A percentile compares a stretch with the other conserved stretches of the same genome.
Evolutionary conservation across 352 stramenopile genomes (phyloP).

Genomic region (Pythium volutum): DNA sequence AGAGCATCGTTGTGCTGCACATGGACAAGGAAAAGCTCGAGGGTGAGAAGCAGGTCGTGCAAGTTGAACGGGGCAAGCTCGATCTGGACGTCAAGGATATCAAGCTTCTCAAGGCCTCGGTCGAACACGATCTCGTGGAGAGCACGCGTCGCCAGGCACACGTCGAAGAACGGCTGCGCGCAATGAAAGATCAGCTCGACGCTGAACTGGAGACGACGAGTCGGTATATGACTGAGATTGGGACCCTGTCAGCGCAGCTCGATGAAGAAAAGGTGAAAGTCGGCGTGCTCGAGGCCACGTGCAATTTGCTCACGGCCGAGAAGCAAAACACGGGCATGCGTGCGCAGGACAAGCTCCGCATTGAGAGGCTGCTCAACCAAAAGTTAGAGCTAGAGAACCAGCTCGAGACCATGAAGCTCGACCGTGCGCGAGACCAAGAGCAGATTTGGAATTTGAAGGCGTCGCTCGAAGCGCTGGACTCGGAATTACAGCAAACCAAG

Average conservation of each 20-base stretch:
- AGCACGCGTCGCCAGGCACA: constrained; percentile 47
- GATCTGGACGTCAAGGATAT: constrained; percentile 32
- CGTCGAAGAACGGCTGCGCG: constrained; percentile 42
- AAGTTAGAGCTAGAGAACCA: constrained; percentile 72
- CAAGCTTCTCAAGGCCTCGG: constrained; percentile 34
- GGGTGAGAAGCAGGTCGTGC: constrained; percentile 36
- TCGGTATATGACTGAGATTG: constrained; percentile 40
- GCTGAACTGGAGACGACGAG: constrained; percentile 46
- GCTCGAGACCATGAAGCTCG: constrained; percentile 52
- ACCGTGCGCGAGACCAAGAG: constrained; percentile 63
- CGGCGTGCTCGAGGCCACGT: constrained; percentile 63
- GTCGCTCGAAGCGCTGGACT: constrained; percentile 67
- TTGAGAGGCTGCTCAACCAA: constrained; percentile 73
- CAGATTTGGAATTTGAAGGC: constrained; percentile 62
- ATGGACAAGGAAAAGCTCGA: constrained; percentile 62
- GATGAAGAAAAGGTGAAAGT: constrained; percentile 63
- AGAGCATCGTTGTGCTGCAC: constrained; percentile 42
- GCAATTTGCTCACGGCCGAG: constrained; percentile 57
- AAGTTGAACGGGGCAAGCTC: constrained; percentile 31
- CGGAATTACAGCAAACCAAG: constrained; percentile 77
- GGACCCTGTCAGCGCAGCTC: constrained; percentile 32
- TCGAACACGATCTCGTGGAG: constrained; percentile 51
- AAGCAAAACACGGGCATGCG: constrained; percentile 79
- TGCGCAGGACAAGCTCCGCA: constrained; percentile 74
- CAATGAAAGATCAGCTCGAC: constrained; percentile 68